phyloP scores from a whole-genome alignment of 108 stramenopile genomes.

The Pinguiococcus pyrenoidosus region DNA sequence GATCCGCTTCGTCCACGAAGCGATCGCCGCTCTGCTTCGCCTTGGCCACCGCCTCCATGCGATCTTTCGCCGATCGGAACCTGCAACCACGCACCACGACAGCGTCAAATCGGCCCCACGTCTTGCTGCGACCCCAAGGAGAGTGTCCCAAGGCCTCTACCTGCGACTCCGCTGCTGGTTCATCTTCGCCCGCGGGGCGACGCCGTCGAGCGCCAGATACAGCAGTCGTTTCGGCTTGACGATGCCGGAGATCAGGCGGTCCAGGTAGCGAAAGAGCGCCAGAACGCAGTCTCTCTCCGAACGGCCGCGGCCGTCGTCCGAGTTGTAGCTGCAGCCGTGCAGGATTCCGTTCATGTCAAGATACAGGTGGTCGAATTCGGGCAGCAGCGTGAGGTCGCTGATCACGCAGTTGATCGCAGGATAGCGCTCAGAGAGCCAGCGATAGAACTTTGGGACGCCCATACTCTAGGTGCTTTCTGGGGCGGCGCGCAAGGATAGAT shows the following conservation, averaged over 20 bases:
- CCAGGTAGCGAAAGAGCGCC: conserved; percentile 27
- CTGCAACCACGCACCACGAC: too few relatives aligned
- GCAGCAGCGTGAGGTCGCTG: conserved; percentile 38
- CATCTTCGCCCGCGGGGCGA: conserved; percentile 98
- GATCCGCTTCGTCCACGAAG: conserved; percentile 35
- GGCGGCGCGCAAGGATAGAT: too few relatives aligned
- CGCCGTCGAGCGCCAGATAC: conserved; percentile 94
- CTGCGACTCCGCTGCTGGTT: conserved; percentile 95
- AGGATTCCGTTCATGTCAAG: conserved; percentile 96
- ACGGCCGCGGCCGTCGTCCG: conserved; percentile 41
- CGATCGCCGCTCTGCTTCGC: conserved; percentile 37
- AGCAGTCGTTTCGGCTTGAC: conserved; percentile 63
- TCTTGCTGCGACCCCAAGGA: not conserved
- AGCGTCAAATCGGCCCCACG: too few relatives aligned
- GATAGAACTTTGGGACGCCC: conserved; percentile 99
- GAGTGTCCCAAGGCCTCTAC: too few relatives aligned
- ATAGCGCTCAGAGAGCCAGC: conserved; percentile 97
- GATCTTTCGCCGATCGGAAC: conserved; percentile 81
- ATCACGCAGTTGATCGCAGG: conserved; percentile 84
- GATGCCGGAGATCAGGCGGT: conserved; percentile 33
- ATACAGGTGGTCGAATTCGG: conserved; percentile 86
- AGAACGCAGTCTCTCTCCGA: not conserved
- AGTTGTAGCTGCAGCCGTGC: conserved; percentile 84
- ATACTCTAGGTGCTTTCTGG: too few relatives aligned
- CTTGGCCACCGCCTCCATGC: conserved; percentile 61